phyloP scores from a whole-genome alignment of 2,329 filamentous ascomycete species.

The Penicillium italicum region DNA sequence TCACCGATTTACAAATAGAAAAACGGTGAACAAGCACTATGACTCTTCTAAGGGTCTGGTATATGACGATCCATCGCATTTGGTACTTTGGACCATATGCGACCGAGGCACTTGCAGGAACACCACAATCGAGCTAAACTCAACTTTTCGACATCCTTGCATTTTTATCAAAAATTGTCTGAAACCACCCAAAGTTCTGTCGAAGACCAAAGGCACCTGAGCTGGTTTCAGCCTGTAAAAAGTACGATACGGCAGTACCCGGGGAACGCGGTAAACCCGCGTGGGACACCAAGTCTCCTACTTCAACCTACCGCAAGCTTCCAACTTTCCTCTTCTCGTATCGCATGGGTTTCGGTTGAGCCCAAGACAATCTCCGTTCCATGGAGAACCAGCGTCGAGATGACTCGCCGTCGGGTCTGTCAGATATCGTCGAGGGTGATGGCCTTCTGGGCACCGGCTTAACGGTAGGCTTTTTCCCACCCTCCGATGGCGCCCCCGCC shows the following conservation, averaged over 20 bases:
- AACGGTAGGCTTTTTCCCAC: constrained; percentile 38
- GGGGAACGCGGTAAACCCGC: constrained; percentile 34
- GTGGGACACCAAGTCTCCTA: constrained; percentile 27
- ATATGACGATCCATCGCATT: neutral
- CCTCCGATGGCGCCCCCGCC: constrained; percentile 8
- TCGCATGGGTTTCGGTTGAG: constrained; percentile 30
- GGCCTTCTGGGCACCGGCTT: constrained; percentile 48
- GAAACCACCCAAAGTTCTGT: neutral
- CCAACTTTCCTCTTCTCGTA: constrained; percentile 12
- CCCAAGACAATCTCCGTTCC: constrained; percentile 17
- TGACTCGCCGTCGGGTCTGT: constrained; percentile 45
- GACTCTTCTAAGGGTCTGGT: neutral
- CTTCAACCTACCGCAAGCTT: constrained; percentile 10
- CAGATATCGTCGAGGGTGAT: constrained; percentile 43
- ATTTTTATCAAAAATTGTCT: neutral
- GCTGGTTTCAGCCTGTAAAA: constrained; percentile 21
- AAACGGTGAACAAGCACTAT: neutral
- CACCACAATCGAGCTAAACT: neutral
- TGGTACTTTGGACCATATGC: neutral
- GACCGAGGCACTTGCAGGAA: neutral
- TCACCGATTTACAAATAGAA: neutral
- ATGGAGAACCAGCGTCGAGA: constrained; percentile 48
- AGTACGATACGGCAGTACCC: constrained; percentile 23
- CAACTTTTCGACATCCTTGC: neutral
- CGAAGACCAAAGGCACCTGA: neutral